Base-by-base conservation (phyloP, 305 asterid genomes). In the Striga hermonthica region DNA sequence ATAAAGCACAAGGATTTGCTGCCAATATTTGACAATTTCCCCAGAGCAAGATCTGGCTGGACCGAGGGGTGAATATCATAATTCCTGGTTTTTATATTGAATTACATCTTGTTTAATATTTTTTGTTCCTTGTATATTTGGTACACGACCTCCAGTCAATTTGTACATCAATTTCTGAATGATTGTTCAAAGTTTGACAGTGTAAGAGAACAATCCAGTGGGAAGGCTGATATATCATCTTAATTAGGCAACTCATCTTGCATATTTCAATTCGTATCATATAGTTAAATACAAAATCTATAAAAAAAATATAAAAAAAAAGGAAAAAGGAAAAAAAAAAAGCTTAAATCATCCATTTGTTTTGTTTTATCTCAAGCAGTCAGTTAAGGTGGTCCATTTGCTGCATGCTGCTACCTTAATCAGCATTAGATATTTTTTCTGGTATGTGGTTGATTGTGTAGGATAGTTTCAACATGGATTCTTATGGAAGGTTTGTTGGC, bases 11-110 rank as follows among this genome's bases (percentile, higher is more conserved):
- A 80, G 77, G 89, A 87, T 74, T 77, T 91, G 84, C 69, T 94
- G 74, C 98, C 99, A 72, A 80, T 91, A 57, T 84, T 82, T 68
- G 97, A 94, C 63, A 90, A 85, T 79, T 94, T 89, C 66, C 91
- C 77, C 37, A 74, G 80, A 65, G 65, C 78, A 68, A 85, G 77
- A 75, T 72, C 81, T 56, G 68, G 74, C 58, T 82, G 71, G 82
- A 58, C 13, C 34, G 75, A 81, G 66, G 72, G 85, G 95, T 83
- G 61, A 76, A 66, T 75, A 55, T 35, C 48, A 44, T 62, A 38
- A 38, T 65, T 49, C 57, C 31, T 34, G 54, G 52, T 53, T 47
- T 43, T 40, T 56, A 35, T 49, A 66, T 63, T 72, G 35, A 34
- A 12, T 72, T 57, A 22, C 47, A 41, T 68, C 57, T 73, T 41